Conservation (phyloP, 441 rosid species). For the Adansonia gregorii region DNA sequence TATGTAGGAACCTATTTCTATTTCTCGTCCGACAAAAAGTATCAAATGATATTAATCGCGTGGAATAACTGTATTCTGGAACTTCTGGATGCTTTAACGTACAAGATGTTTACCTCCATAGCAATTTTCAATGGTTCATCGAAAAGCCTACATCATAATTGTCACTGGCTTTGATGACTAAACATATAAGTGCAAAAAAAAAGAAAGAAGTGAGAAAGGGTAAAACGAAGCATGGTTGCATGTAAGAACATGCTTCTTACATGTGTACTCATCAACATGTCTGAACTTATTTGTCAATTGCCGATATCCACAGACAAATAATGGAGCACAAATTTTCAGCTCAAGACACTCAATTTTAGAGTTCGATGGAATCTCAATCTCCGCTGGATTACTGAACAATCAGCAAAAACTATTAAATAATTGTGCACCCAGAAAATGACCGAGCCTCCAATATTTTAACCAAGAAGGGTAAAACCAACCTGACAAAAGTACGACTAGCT, state of each 20-base stretch:
- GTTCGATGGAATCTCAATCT: neutral
- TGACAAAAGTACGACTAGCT: neutral
- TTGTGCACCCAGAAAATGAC: neutral
- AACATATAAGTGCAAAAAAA: no score
- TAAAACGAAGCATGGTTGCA: neutral
- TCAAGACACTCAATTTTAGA: neutral
- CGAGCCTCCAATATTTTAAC: neutral
- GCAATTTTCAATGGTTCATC: neutral
- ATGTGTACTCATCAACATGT: neutral
- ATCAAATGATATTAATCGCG: neutral
- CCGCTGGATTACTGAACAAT: neutral
- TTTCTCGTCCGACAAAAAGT: neutral
- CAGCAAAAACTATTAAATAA: neutral
- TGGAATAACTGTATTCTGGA: neutral
- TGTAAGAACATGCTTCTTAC: neutral
- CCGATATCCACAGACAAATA: neutral
- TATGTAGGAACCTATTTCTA: neutral
- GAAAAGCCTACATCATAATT: neutral
- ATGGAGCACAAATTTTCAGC: neutral
- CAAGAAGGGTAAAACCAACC: neutral
- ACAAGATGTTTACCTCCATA: neutral
- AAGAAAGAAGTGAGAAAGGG: no score
- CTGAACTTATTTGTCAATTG: neutral
- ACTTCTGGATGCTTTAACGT: neutral
- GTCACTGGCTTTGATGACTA: no score